phyloP scores from a whole-genome alignment of 257 asterid species.

The Fraxinus quadrangulata region DNA sequence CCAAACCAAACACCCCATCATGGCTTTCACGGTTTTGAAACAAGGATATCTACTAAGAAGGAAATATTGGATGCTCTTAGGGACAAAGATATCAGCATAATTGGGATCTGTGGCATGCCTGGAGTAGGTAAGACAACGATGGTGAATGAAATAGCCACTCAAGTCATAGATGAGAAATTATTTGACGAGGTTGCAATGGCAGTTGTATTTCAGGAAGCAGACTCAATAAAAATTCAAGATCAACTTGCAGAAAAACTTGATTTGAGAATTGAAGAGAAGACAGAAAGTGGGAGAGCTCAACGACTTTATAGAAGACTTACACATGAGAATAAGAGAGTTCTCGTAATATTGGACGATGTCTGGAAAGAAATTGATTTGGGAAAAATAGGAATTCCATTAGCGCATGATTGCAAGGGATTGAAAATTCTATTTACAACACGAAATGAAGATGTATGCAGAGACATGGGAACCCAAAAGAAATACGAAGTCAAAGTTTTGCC shows the following conservation, averaged over 20 bases:
- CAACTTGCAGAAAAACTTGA: conserved; percentile 16
- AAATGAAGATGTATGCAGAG: neutral
- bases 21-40: neutral
- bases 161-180: neutral
- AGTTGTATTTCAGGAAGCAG: neutral
- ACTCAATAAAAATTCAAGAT: conserved; percentile 11
- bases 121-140: conserved; percentile 1
- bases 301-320: conserved; percentile 23
- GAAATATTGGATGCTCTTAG: neutral
- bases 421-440: neutral
- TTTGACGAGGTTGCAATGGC: conserved; percentile 25
- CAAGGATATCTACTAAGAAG: neutral
- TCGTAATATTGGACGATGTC: neutral
- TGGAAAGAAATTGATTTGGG: conserved; percentile 1
- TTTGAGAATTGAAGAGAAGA: neutral
- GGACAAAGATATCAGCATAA: neutral
- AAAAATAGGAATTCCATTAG: neutral
- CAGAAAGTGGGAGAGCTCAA: conserved; percentile 20
- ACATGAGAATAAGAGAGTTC: conserved; percentile 11
- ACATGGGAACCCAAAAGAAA: neutral
- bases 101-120: neutral
- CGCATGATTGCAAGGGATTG: neutral
- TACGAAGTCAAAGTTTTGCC: conserved; percentile 15
- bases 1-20: neutral
- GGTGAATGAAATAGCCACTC: neutral